Base-by-base conservation (phyloP, 2,329 filamentous ascomycete genomes). In the Dryadomyces quercivorus region DNA sequence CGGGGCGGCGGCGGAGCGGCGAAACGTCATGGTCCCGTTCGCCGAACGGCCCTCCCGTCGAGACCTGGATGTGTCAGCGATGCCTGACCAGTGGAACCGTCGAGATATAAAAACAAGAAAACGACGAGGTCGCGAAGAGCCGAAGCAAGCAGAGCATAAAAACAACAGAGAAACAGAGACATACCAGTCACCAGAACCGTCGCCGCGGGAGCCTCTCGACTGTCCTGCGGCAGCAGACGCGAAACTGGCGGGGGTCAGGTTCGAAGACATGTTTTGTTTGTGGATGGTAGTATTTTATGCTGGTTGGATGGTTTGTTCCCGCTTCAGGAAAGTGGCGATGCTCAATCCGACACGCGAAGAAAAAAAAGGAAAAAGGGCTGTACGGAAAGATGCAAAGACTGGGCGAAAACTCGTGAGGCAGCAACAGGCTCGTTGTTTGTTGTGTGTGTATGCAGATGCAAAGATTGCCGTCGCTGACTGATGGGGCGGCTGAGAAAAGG, bases 221-320 rank as follows among this genome's bases (percentile, higher is more conserved):
- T 88, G 85, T 69, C 86, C 86, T 67, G 86, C 86, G 62, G 86
- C 86, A 64, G 86, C 86, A 66, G 86, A 89, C 68, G 86, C 86
- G 72, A 91, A 91, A 76, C 85, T 90, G 63, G 86, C 88, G 64
- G 85, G 83, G 31, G 51, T 53, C 69, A 89, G 79, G 73, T 86
- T 84, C 68, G 83, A 81, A 73, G 85, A 80, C 85, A 89, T 69
- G 61, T 61, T 66, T 44, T 13, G 42, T 44, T 12, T 40, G 18
- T 44, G 16, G 38, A 42, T 15, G 16, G 38, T 15, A 42, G 12
- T 42, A n/a, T 42, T 42, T 42, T 42, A n/a, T n/a, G 8, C 16
- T 44, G 42, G 42, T 62, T 60, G 61, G 55, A 52, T 20, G 26
- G 16, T 5, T 20, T 18, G 36, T 22, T 20, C 18, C 34, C 31